Base-by-base conservation (phyloP, 2,329 filamentous ascomycete genomes). In the Diaporthe helianthi region DNA sequence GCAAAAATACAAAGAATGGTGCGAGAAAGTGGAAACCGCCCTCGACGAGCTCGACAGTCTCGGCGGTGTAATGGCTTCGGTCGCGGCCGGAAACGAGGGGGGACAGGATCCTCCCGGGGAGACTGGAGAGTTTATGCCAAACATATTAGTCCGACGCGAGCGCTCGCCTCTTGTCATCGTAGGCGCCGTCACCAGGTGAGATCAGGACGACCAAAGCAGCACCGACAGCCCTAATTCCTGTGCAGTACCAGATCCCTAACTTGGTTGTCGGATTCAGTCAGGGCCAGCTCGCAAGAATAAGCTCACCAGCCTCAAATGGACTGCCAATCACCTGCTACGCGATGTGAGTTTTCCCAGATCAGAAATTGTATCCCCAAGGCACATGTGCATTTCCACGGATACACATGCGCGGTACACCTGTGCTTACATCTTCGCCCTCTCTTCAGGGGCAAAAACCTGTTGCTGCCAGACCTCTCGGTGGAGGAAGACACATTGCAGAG, bases 61-160 rank as follows among this genome's bases (percentile, higher is more conserved):
- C 8, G 68, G 68, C 3, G 67, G 53, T 3, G 68, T 67, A 15
- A 13, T 49, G 52, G 17, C 54, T 5, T 44, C 63, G n/a, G 29
- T 67, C 1, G 36, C 68, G 15, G 68, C 68, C 31, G 68, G 68
- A 19, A 69, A 69, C 19, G 68, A 53, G 19, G 68, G 68, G 24
- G 41, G 31, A 12, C 13, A 38, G 1, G 10, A 22, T 5, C 68
- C 68, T 1, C 52, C 63, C 0, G 52, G 46, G 3, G 24, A 22
- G 4, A 69, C 68, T 9, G 53, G 36, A 2, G 63, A 41, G 8
- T 60, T 53, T 26, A 67, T 65, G 46, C 68, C 68, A 47, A 65
- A 69, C 17, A n/a, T 47, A 24, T 19, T 69, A 4, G 24, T 24
- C 31, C 12, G 19, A 3, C 36, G 29, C 0, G 44, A 41, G 1